Evolutionary conservation across 2,329 filamentous ascomycete genomes (phyloP), one percentile per base, ranked within the genome.

Genomic region (Neopestalotiopsis sp.): DNA sequence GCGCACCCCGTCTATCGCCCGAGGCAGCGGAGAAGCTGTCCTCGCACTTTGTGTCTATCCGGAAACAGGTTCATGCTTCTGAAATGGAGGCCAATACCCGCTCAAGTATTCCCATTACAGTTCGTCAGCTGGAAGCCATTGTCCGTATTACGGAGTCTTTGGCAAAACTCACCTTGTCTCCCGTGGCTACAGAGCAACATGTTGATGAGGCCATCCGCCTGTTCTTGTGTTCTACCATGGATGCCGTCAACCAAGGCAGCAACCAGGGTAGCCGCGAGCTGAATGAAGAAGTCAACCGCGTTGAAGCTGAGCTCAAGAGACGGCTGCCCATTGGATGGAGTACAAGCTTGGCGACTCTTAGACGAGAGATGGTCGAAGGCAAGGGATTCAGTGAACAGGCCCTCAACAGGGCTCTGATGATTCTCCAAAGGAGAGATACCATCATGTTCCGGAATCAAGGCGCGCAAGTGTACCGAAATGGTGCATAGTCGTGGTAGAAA

Each of bases 141-240:
- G 93, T 98, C 72, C 95, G 96, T 79, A 98, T 99, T 77, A 97
- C 95, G 2, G 96, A 99, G 80, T 94, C 96, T 0, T 89, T 99
- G 2, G 96, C 96, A 68, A 99, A 99, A 80, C 86, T 99, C 58
- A 91, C 92, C 0, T 88, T 99, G 9, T 94, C 92, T 0, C 91
- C 95, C 3, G 87, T 98, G 57, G 96, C 95, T 2, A 95, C 92
- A 0, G 95, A 98, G 80, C 87, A 90, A 61, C 96, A 99, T 77
- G 96, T 99, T 66, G 95, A 99, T 77, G 96, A 99, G 83, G 96
- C 96, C 2, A 99, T 99, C 76, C 92, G 96, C 0, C 88, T 99
- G 17, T 99, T 99, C 90, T 85, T 99, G 38, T 96, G 95, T 73
- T 95, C 92, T 3, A 99, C 96, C 68, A 98, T 99, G 96, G 95